Evolutionary conservation across 2,329 filamentous ascomycete species (phyloP).

Genomic region (Colletotrichum sp.): DNA sequence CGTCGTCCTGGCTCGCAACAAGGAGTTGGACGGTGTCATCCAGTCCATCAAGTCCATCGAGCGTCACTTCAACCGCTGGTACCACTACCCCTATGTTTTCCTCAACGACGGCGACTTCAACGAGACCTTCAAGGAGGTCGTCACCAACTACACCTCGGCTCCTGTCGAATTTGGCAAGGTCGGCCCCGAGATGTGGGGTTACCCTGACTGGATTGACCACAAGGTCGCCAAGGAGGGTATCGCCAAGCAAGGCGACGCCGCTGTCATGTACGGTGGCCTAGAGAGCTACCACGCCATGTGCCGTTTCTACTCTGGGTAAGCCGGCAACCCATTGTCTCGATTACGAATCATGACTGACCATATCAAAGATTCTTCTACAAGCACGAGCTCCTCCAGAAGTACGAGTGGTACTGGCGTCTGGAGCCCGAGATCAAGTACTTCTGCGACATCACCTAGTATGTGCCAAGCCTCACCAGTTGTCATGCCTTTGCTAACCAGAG

Average conservation of each 20-base stretch:
- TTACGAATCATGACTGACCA: slow-evolving; percentile 24
- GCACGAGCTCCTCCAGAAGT: slow-evolving; percentile 91
- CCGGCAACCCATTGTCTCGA: neutral
- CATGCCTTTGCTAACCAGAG: slow-evolving; percentile 2
- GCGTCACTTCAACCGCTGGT: slow-evolving; percentile 99
- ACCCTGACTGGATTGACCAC: slow-evolving; percentile 93
- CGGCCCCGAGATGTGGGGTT: slow-evolving; percentile 90
- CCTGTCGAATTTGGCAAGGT: slow-evolving; percentile 94
- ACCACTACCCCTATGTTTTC: slow-evolving; percentile 97
- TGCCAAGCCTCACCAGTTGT: neutral
- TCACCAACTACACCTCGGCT: slow-evolving; percentile 88
- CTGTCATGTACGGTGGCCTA: slow-evolving; percentile 99
- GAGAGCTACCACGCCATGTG: slow-evolving; percentile 99
- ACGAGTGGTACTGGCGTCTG: slow-evolving; percentile 99
- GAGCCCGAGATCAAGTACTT: slow-evolving; percentile 99
- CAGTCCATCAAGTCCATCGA: slow-evolving; percentile 98
- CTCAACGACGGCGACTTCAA: slow-evolving; percentile 98
- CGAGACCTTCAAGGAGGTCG: slow-evolving; percentile 85
- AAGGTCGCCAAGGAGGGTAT: slow-evolving; percentile 96
- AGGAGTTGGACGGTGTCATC: slow-evolving; percentile 93
- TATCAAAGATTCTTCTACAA: slow-evolving; percentile 86
- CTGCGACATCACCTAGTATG: slow-evolving; percentile 97
- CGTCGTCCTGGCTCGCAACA: slow-evolving; percentile 93
- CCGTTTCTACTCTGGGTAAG: slow-evolving; percentile 94
- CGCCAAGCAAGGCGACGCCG: slow-evolving; percentile 92